Conservation (phyloP, 495 filamentous ascomycete genomes). For the Penicillium robsamsonii region DNA sequence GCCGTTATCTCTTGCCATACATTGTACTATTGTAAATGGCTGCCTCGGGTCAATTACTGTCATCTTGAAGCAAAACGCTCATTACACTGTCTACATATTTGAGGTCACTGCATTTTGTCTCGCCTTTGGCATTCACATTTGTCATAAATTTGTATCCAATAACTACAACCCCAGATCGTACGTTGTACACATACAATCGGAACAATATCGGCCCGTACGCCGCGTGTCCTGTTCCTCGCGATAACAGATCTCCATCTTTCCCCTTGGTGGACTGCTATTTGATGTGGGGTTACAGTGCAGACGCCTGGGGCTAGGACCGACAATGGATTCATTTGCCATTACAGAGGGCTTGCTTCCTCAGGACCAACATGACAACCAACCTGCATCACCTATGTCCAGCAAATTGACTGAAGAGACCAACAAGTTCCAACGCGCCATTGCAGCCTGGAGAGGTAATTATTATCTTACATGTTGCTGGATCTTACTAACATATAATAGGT, state of each 20-base stretch:
- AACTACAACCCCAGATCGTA: neutral
- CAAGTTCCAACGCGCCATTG: slow-evolving; percentile 93
- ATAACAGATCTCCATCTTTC: slow-evolving; percentile 17
- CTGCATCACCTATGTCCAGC: slow-evolving; percentile 20
- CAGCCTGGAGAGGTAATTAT: slow-evolving; percentile 85
- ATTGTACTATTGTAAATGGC: neutral
- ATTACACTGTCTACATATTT: neutral
- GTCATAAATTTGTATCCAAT: neutral
- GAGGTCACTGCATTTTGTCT: neutral
- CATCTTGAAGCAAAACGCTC: slow-evolving; percentile 9
- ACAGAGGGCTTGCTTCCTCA: slow-evolving; percentile 44
- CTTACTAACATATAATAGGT: slow-evolving; percentile 49
- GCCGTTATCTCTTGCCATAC: neutral
- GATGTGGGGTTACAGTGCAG: slow-evolving; percentile 32
- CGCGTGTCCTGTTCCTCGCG: slow-evolving; percentile 32
- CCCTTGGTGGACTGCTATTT: slow-evolving; percentile 19
- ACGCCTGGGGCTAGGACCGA: slow-evolving; percentile 16
- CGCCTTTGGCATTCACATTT: neutral
- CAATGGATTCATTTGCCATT: slow-evolving; percentile 48
- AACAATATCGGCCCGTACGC: slow-evolving; percentile 31
- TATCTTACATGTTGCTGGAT: slow-evolving; percentile 7
- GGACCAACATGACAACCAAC: slow-evolving; percentile 31
- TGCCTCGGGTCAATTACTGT: slow-evolving; percentile 15
- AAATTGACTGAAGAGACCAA: slow-evolving; percentile 61
- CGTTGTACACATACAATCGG: slow-evolving; percentile 16